Percentiles rank a stretch among this genome's conserved stretches.
phyloP scores from a whole-genome alignment of 2,329 filamentous ascomycete species.

The Ascomycota sp. region DNA sequence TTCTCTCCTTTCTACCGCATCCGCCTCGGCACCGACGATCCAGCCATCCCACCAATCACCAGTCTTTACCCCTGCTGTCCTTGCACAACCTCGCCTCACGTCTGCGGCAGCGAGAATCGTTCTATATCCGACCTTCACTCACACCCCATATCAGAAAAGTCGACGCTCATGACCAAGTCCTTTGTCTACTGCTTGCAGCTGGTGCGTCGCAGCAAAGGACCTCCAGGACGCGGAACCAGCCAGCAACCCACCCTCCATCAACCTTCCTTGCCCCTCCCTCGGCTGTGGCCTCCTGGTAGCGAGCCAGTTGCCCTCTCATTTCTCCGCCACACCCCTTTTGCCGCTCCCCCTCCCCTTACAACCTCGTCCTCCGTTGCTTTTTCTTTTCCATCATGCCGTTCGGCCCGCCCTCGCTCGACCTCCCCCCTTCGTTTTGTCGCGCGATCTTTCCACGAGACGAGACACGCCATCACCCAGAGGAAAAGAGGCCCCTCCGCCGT shows the following conservation, averaged over 20 bases:
- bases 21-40: slow-evolving; percentile 1
- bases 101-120: not conserved
- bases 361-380: not conserved
- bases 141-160: not conserved
- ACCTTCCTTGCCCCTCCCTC: no score
- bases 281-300: no score
- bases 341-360: not conserved
- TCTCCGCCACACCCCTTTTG: no score
- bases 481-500: not conserved
- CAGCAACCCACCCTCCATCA: no score
- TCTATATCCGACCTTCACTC: not conserved
- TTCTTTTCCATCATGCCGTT: not conserved
- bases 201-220: slow-evolving; percentile 1
- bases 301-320: no score
- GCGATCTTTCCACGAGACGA: not conserved
- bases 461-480: not conserved
- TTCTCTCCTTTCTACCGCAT: no score
- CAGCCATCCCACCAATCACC: not conserved
- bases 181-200: slow-evolving; percentile 1
- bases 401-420: not conserved
- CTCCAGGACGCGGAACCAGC: not conserved
- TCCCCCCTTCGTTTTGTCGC: no score
- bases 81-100: slow-evolving; percentile 1
- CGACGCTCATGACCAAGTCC: not conserved
- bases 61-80: not conserved